These are phyloP conservation scores for Cicer cuneatum DNA, from an alignment of 306 rosid genomes.

Conservation along the genomic window DNA sequence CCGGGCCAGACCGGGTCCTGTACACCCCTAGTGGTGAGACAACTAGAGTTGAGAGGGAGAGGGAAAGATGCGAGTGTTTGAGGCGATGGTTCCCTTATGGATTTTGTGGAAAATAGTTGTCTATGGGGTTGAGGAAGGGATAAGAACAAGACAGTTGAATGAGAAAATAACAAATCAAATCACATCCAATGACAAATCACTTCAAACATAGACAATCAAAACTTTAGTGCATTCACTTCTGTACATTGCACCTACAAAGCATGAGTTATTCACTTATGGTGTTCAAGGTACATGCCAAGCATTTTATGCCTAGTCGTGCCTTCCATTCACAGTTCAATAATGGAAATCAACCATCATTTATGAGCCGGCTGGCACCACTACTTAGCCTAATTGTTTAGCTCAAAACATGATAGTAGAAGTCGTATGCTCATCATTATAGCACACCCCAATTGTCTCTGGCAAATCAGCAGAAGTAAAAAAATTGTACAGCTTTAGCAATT, in stretches of 20 bases:
- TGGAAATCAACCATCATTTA: background rate
- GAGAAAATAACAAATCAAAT: background rate
- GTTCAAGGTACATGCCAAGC: slow-evolving; percentile 10
- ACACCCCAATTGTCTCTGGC: slow-evolving; percentile 17
- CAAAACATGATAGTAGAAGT: background rate
- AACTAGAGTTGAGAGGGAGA: too few relatives aligned
- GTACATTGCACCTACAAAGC: slow-evolving; percentile 4
- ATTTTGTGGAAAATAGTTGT: too few relatives aligned
- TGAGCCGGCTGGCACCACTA: background rate
- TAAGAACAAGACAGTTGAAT: background rate
- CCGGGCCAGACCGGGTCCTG: too few relatives aligned
- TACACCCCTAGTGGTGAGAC: too few relatives aligned
- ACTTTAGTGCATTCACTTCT: background rate
- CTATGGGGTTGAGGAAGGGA: too few relatives aligned
- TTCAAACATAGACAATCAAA: background rate
- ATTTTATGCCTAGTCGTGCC: background rate
- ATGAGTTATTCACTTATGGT: background rate
- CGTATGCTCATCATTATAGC: slow-evolving; percentile 18
- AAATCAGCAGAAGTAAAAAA: background rate
- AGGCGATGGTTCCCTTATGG: too few relatives aligned
- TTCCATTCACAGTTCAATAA: background rate
- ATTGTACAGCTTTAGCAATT: background rate
- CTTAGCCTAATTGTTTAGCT: slow-evolving; percentile 1
- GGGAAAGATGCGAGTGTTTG: too few relatives aligned
- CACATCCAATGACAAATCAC: too few relatives aligned